Conservation (phyloP, 495 filamentous ascomycete species). For the Penicillium waksmanii region DNA sequence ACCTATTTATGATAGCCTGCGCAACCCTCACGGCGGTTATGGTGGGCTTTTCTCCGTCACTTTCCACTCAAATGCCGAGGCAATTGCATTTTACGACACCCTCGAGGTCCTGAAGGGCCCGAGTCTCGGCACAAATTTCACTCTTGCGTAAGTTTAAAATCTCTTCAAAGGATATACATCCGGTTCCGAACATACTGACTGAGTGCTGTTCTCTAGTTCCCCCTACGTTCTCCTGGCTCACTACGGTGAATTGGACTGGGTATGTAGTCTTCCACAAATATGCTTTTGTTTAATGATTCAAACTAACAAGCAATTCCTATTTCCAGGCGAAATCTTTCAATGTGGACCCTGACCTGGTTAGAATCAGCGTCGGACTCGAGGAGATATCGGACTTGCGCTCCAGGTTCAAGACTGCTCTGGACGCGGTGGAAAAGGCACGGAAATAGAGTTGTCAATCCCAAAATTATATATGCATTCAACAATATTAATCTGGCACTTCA, state of each 20-base stretch:
- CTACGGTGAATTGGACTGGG: constrained; percentile 89
- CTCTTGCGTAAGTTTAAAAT: constrained; percentile 59
- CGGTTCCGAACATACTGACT: constrained; percentile 15
- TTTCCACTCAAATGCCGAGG: constrained; percentile 70
- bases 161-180: too few species aligned
- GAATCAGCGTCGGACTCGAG: constrained; percentile 91
- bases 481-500: neutral
- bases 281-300: neutral
- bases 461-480: constrained; percentile 1
- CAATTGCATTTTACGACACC: constrained; percentile 81
- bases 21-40: constrained; percentile 78
- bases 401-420: constrained; percentile 52
- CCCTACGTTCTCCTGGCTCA: constrained; percentile 93
- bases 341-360: constrained; percentile 74
- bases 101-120: constrained; percentile 91
- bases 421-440: constrained; percentile 38
- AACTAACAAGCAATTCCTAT: neutral
- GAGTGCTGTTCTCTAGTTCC: constrained; percentile 48
- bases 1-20: constrained; percentile 75
- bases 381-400: constrained; percentile 64
- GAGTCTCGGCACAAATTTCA: constrained; percentile 96
- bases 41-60: constrained; percentile 86
- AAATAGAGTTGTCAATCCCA: constrained; percentile 11
- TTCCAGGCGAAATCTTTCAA: constrained; percentile 72
- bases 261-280: constrained; percentile 38